Evolutionary conservation across 1,284 basidiomycete species (phyloP).

Genomic region (Neotropicomus parvogracilis): DNA sequence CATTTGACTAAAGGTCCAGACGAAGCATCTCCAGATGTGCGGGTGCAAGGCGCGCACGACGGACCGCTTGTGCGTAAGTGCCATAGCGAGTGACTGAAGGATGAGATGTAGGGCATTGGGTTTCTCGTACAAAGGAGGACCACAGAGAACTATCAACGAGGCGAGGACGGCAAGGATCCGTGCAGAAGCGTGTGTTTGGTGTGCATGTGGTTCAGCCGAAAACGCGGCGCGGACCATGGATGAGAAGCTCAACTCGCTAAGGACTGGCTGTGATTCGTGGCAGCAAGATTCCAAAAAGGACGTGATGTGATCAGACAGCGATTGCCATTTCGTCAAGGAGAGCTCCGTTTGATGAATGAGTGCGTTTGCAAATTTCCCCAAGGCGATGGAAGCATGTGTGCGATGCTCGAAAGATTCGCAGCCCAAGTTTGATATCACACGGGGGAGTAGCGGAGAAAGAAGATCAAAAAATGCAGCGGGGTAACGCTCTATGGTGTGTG

Average conservation of each 20-base stretch:
- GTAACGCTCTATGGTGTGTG: constrained; percentile 35
- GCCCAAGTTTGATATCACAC: constrained; percentile 36
- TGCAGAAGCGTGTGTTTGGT: constrained; percentile 31
- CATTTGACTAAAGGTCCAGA: constrained; percentile 47
- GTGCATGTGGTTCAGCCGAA: constrained; percentile 19
- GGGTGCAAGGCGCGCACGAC: constrained; percentile 38
- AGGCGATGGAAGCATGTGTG: constrained; percentile 37
- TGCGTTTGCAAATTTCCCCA: constrained; percentile 41
- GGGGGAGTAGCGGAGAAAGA: constrained; percentile 36
- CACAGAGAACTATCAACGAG: constrained; percentile 48
- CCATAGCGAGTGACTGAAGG: constrained; percentile 34
- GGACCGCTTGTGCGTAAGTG: constrained; percentile 33
- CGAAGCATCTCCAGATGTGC: constrained; percentile 49
- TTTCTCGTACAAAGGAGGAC: constrained; percentile 41
- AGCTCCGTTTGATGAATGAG: constrained; percentile 18
- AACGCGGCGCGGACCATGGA: constrained; percentile 28
- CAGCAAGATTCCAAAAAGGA: constrained; percentile 31
- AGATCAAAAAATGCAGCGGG: constrained; percentile 34
- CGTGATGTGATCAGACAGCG: constrained; percentile 20
- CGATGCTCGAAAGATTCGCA: constrained; percentile 35
- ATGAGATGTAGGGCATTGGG: constrained; percentile 40
- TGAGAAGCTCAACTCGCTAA: constrained; percentile 7
- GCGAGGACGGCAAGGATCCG: constrained; percentile 41
- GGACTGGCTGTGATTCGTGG: constrained; percentile 8
- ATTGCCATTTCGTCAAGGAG: constrained; percentile 11